Evolutionary conservation across 805 yeast genomes (phyloP).

Genomic region (Cyberlindnera sargentensis): DNA sequence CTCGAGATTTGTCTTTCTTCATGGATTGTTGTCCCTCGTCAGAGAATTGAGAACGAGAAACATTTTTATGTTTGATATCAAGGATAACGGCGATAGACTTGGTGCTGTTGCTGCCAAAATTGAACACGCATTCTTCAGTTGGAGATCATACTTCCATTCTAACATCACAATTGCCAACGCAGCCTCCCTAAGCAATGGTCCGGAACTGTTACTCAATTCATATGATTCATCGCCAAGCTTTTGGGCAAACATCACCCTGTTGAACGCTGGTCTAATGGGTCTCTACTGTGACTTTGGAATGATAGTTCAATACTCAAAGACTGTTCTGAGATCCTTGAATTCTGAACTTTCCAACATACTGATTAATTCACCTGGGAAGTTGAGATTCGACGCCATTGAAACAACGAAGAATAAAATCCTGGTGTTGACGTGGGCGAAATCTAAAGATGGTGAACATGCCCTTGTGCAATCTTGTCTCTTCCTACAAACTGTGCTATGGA

Average conservation of each 20-base stretch:
- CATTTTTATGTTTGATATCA: constrained; percentile 21
- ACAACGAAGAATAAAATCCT: constrained; percentile 8
- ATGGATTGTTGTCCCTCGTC: constrained; percentile 26
- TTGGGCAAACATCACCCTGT: constrained; percentile 27
- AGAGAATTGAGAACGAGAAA: constrained; percentile 22
- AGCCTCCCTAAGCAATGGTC: constrained; percentile 1
- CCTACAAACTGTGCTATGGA: constrained; percentile 20
- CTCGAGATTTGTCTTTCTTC: constrained; percentile 28
- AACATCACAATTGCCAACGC: constrained; percentile 24
- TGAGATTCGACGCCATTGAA: constrained; percentile 10
- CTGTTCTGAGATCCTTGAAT: constrained; percentile 3
- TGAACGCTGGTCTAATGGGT: constrained; percentile 23
- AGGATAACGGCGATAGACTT: constrained; percentile 9
- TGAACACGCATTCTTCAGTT: constrained; percentile 26
- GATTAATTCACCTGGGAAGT: constrained; percentile 6
- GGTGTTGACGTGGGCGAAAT: constrained; percentile 21
- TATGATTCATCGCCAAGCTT: constrained; percentile 28
- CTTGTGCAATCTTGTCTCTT: constrained; percentile 25
- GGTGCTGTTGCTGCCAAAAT: constrained; percentile 23
- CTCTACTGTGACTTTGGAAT: constrained; percentile 23
- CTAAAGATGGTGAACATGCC: constrained; percentile 23
- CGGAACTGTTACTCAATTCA: constrained; percentile 17
- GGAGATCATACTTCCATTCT: constrained; percentile 30
- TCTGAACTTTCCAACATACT: background rate
- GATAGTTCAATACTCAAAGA: constrained; percentile 12